Base-by-base conservation (phyloP, 768 basidiomycete species). In the Kwoniella mangroviensis region DNA sequence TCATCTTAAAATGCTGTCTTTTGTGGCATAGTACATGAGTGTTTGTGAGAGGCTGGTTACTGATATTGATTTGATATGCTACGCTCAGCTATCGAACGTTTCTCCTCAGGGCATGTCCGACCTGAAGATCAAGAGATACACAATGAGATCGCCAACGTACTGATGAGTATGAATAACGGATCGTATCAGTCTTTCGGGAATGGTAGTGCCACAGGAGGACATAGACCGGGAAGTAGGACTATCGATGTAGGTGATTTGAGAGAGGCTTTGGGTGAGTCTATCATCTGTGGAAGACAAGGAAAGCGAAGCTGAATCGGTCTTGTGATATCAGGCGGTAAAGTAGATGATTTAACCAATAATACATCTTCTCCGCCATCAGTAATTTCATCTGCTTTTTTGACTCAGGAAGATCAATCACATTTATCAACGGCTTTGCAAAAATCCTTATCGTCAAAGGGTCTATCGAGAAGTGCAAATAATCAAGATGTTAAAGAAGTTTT, bases 121-220 rank as follows among this genome's bases (percentile, higher is more conserved):
- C 66, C 74, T 9, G 54, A 69, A 2, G 64, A 70, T 6, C 55
- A 58, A 19, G 73, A 75, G 42, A 45, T 68, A 17, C 74, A 77
- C 52, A 72, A 73, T 55, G 76, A 79, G 41, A 70, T 75, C 6
- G 74, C 76, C 26, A 71, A 70, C 43, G 72, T 71, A 24, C 85
- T 96, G 71, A 96, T 94, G 92, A 90, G 92, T 73, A 91, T 92
- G 63, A 92, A 94, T 76, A 96, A 96, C 81, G 85, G 92, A 42
- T 96, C 94, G 6, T 85, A 93, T 66, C 91, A 92, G 79, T 93
- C 92, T 77, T 84, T 96, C 67, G 88, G 91, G 21, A 56, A 42
- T 45, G 58, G 12, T 7, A 64, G 49, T 55, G 62, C 45, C 40
- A 62, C 17, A 24, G 28, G 62, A 7, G 28, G 24, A 51, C 6